Percentiles rank a stretch among this genome's conserved stretches.
phyloP scores from a whole-genome alignment of 352 stramenopile species.

The Phytophthora pseudosyringae region DNA sequence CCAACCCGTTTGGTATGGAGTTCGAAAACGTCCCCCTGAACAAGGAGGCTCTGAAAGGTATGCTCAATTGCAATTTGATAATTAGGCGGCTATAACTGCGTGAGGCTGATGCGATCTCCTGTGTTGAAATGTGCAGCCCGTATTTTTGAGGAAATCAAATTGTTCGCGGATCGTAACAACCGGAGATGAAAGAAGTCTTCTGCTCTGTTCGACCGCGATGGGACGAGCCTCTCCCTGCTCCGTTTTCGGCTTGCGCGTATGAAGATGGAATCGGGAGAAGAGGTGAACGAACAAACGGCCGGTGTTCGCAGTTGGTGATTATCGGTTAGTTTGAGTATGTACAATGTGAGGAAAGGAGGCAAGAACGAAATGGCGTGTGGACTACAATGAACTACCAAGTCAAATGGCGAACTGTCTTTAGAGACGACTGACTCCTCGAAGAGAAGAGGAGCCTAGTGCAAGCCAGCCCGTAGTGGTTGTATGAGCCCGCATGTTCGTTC shows the following conservation, averaged over 20 bases:
- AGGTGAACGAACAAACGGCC: slow-evolving; percentile 22
- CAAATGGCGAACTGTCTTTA: slow-evolving; percentile 31
- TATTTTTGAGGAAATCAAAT: slow-evolving; percentile 90
- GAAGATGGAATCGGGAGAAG: slow-evolving; percentile 23
- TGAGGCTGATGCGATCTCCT: slow-evolving; percentile 5
- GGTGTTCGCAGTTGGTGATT: slow-evolving; percentile 29
- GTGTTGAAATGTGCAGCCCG: slow-evolving; percentile 47
- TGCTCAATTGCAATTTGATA: slow-evolving; percentile 8
- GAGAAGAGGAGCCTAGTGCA: slow-evolving; percentile 38
- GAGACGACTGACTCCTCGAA: slow-evolving; percentile 31
- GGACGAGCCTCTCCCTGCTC: slow-evolving; percentile 20
- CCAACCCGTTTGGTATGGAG: slow-evolving; percentile 87
- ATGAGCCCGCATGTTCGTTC: slow-evolving; percentile 24
- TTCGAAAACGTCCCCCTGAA: slow-evolving; percentile 89
- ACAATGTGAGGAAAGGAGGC: slow-evolving; percentile 48
- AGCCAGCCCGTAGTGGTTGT: slow-evolving; percentile 27
- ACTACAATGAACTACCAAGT: slow-evolving; percentile 50
- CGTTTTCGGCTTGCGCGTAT: slow-evolving; percentile 16
- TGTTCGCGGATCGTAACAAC: slow-evolving; percentile 79
- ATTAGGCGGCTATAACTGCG: not conserved
- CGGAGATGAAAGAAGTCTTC: slow-evolving; percentile 62
- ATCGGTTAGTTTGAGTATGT: slow-evolving; percentile 46
- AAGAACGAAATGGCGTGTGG: slow-evolving; percentile 45
- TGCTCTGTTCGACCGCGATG: slow-evolving; percentile 28
- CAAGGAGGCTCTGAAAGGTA: slow-evolving; percentile 89